Evolutionary conservation across 306 rosid genomes (phyloP).

Genomic region (Benincasa hispida): DNA sequence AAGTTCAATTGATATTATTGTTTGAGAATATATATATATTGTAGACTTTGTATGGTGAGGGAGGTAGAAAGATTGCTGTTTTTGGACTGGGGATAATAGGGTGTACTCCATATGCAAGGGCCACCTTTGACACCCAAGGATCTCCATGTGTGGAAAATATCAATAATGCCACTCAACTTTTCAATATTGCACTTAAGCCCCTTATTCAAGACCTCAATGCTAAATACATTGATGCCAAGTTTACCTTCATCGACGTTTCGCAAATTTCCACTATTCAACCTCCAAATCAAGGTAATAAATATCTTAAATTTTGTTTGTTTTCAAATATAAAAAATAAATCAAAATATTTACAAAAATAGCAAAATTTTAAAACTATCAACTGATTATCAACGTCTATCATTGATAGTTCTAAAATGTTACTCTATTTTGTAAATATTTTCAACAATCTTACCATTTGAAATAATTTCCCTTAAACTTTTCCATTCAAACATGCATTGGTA

Average conservation of each 20-base stretch:
- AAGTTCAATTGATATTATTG: neutral
- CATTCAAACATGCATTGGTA: too few species aligned
- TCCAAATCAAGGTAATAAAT: neutral
- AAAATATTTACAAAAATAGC: too few species aligned
- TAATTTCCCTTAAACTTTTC: too few species aligned
- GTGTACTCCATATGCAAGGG: slow-evolving; percentile 37
- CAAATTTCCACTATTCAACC: neutral
- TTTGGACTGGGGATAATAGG: slow-evolving; percentile 34
- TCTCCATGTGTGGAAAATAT: slow-evolving; percentile 27
- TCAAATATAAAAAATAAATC: too few species aligned
- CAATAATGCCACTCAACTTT: slow-evolving; percentile 16
- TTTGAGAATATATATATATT: neutral
- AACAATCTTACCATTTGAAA: too few species aligned
- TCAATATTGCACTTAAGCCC: slow-evolving; percentile 26
- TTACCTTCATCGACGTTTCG: slow-evolving; percentile 13
- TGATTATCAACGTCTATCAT: too few species aligned
- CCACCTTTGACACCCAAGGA: slow-evolving; percentile 20
- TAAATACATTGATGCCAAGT: slow-evolving; percentile 19
- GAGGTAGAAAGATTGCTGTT: slow-evolving; percentile 53
- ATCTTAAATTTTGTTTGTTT: too few species aligned
- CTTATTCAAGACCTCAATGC: slow-evolving; percentile 23
- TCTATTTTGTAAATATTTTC: too few species aligned
- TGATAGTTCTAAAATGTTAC: too few species aligned
- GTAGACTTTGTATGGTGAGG: slow-evolving; percentile 16
- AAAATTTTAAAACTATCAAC: too few species aligned